Conservation (phyloP, 169 alveolate genomes). For the Sarcocystis neurona region DNA sequence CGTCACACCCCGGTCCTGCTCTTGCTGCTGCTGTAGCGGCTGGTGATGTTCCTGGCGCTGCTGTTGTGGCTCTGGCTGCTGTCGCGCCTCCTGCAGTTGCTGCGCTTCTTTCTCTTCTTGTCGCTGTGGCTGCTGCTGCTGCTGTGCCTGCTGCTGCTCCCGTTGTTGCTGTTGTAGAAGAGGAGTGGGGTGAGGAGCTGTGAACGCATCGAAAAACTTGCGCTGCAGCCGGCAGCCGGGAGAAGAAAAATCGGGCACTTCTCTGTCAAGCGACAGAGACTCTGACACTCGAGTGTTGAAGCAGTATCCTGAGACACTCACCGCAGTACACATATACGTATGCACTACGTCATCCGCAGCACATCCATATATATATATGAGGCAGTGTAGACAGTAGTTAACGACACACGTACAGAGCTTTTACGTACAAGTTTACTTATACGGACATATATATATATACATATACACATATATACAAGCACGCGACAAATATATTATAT, state of each 20-base stretch:
- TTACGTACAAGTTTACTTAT: neutral
- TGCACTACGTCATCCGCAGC: too few relatives aligned
- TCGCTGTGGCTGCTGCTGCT: neutral
- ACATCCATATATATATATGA: neutral
- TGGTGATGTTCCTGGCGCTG: too few relatives aligned
- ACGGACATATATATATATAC: neutral
- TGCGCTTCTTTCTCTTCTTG: too few relatives aligned
- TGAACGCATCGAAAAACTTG: neutral
- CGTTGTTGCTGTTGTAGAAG: neutral
- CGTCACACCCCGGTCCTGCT: too few relatives aligned
- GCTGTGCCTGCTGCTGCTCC: neutral
- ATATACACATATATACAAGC: neutral
- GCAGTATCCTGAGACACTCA: slow-evolving; percentile 10
- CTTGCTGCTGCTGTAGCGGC: too few relatives aligned
- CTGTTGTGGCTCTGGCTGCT: too few relatives aligned
- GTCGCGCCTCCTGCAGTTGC: too few relatives aligned
- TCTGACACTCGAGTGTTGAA: slow-evolving; percentile 9
- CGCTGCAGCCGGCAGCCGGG: slow-evolving; percentile 9
- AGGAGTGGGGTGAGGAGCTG: too few relatives aligned
- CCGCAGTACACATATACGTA: too few relatives aligned
- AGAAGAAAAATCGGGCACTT: neutral
- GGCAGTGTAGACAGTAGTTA: neutral
- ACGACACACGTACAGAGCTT: neutral
- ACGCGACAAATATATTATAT: neutral
- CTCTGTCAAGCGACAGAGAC: slow-evolving; percentile 3